Conservation (phyloP, 352 stramenopile genomes). For the Phytopythium ostracodes region DNA sequence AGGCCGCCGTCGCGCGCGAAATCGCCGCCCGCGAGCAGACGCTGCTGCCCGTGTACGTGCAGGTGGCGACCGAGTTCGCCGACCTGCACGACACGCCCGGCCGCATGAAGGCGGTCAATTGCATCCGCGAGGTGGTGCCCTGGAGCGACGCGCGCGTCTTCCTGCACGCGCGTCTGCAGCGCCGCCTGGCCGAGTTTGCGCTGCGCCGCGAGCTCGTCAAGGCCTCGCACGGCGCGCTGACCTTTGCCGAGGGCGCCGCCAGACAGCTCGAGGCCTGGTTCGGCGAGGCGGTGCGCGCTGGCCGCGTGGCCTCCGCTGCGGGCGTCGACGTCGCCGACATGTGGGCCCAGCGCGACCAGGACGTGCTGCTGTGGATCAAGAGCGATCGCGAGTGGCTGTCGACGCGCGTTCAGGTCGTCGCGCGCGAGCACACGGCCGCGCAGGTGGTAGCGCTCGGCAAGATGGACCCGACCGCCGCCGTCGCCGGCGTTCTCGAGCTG, state of each 20-base stretch:
- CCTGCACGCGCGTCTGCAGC: constrained; percentile 99
- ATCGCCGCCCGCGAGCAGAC: constrained; percentile 92
- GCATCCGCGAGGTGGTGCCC: constrained; percentile 96
- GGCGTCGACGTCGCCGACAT: constrained; percentile 64
- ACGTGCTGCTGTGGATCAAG: constrained; percentile 75
- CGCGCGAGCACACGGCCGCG: constrained; percentile 63
- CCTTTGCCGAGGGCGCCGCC: constrained; percentile 36
- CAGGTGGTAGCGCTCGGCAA: constrained; percentile 77
- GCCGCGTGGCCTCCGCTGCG: constrained; percentile 54
- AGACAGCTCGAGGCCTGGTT: constrained; percentile 80
- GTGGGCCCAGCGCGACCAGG: constrained; percentile 68
- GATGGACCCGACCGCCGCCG: constrained; percentile 78
- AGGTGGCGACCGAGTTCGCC: constrained; percentile 99
- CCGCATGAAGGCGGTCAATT: constrained; percentile 99
- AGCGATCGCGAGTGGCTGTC: constrained; percentile 80
- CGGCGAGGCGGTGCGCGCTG: constrained; percentile 73
- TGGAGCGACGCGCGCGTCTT: constrained; percentile 94
- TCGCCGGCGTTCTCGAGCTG: constrained; percentile 80
- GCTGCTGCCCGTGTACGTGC: constrained; percentile 96
- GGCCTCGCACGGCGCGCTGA: constrained; percentile 22
- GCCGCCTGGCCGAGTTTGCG: constrained; percentile 96
- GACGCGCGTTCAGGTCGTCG: constrained; percentile 46
- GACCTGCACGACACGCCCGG: constrained; percentile 99
- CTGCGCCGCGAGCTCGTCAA: constrained; percentile 65
- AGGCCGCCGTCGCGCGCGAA: constrained; percentile 77